A percentile compares a stretch with the other conserved stretches of the same genome.
Evolutionary conservation across 176 grass and related monocot genomes (phyloP).

Genomic region (Dendrocalamus sinicus): DNA sequence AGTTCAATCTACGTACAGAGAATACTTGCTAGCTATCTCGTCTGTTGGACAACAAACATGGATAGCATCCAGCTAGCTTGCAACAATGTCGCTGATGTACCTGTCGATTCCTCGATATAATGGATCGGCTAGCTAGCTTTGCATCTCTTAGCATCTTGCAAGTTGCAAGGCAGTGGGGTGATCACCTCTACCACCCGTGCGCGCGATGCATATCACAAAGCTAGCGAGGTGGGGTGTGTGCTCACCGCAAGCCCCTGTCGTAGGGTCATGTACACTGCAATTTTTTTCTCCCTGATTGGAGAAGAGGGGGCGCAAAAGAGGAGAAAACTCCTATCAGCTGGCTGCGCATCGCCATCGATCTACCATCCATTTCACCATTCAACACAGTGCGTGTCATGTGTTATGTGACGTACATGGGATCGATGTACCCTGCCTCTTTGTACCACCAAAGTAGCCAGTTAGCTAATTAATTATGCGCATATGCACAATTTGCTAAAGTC

Average conservation of each 20-base stretch:
- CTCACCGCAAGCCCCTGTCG: slow-evolving; percentile 27
- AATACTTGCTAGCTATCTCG: not conserved
- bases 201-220: not conserved
- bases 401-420: not conserved
- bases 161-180: slow-evolving; percentile 23
- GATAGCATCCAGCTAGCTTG: not conserved
- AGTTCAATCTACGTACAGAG: not conserved
- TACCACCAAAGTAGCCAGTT: no score
- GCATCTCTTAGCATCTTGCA: not conserved
- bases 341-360: not conserved
- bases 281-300: slow-evolving; percentile 13
- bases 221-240: not conserved
- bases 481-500: no score
- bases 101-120: slow-evolving; percentile 10
- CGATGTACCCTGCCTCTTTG: no score
- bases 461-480: no score
- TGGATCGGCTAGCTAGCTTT: slow-evolving; percentile 6
- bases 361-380: not conserved
- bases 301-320: not conserved
- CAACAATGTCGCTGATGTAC: slow-evolving; percentile 10
- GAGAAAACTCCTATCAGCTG: not conserved
- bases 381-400: not conserved
- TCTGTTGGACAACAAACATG: not conserved
- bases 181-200: not conserved
- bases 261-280: not conserved